Evolutionary conservation across 495 filamentous ascomycete genomes (phyloP).

Genomic region (Evernia prunastri): DNA sequence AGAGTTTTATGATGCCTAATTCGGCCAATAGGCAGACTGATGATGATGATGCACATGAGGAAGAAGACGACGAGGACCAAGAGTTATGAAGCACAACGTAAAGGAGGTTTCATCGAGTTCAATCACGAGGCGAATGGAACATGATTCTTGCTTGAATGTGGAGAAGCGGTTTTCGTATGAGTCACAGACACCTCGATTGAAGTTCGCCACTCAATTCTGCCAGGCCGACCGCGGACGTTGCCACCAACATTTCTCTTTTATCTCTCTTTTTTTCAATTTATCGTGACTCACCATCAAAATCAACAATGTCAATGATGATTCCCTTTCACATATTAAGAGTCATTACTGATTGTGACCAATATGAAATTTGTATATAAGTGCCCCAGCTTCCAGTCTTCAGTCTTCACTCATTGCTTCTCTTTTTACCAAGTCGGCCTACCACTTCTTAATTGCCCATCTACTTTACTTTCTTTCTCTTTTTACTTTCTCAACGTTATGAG

Average conservation of each 20-base stretch:
- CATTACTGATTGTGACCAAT: not conserved
- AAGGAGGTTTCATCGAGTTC: too few species aligned
- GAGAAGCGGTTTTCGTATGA: not conserved
- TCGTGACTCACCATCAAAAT: too few species aligned
- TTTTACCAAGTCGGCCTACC: not conserved
- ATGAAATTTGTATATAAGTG: not conserved
- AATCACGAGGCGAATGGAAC: not conserved
- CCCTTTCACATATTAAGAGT: not conserved
- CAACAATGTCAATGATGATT: too few species aligned
- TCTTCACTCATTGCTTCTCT: not conserved
- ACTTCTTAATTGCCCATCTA: not conserved
- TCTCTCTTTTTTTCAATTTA: too few species aligned
- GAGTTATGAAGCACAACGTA: not conserved
- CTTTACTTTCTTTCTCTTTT: not conserved
- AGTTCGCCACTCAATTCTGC: not conserved
- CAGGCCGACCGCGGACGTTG: not conserved
- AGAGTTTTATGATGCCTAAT: slow-evolving; percentile 10
- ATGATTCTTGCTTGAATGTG: not conserved
- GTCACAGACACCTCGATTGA: not conserved
- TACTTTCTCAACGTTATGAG: slow-evolving; percentile 15
- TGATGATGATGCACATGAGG: slow-evolving; percentile 7
- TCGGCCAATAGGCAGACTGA: not conserved
- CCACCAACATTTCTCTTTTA: too few species aligned
- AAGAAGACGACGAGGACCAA: not conserved
- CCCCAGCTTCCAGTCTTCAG: not conserved